These are phyloP conservation scores for Candida anutae DNA, from an alignment of 1,139 yeast species.

Conservation along the genomic window DNA sequence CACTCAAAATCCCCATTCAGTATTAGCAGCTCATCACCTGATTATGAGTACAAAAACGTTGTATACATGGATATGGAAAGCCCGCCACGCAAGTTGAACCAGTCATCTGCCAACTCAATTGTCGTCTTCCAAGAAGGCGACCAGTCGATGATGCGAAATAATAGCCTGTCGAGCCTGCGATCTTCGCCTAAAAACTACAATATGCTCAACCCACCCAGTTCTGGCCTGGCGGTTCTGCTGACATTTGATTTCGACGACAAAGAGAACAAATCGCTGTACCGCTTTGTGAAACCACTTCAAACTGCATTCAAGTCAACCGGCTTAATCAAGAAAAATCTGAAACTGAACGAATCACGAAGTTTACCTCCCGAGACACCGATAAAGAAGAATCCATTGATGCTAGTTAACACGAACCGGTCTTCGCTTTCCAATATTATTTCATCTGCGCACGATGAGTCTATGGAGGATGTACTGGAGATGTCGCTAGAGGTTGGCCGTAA, in stretches of 20 bases:
- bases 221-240: slow-evolving; percentile 1
- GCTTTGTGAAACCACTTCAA: slow-evolving; percentile 74
- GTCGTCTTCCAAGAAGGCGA: slow-evolving; percentile 10
- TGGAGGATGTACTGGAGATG: slow-evolving; percentile 17
- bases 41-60: slow-evolving; percentile 27
- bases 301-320: slow-evolving; percentile 80
- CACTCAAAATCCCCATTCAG: slow-evolving; percentile 14
- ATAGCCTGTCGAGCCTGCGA: slow-evolving; percentile 1
- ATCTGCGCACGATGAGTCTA: slow-evolving; percentile 14
- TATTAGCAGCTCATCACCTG: slow-evolving; percentile 11
- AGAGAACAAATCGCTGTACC: slow-evolving; percentile 43
- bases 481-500: slow-evolving; percentile 41
- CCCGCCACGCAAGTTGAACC: slow-evolving; percentile 24
- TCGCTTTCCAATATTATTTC: slow-evolving; percentile 13
- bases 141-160: slow-evolving; percentile 1
- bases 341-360: slow-evolving; percentile 26
- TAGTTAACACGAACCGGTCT: slow-evolving; percentile 21
- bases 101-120: slow-evolving; percentile 10
- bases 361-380: slow-evolving; percentile 78
- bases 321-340: slow-evolving; percentile 58
- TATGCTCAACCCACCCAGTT: slow-evolving; percentile 1
- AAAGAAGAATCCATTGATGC: slow-evolving; percentile 48
- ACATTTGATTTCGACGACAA: slow-evolving; percentile 20
- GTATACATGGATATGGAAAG: slow-evolving; percentile 29
- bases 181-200: slow-evolving; percentile 1